Evolutionary conservation across 2,329 filamentous ascomycete species (phyloP).

Genomic region (Beauveria brongniartii): DNA sequence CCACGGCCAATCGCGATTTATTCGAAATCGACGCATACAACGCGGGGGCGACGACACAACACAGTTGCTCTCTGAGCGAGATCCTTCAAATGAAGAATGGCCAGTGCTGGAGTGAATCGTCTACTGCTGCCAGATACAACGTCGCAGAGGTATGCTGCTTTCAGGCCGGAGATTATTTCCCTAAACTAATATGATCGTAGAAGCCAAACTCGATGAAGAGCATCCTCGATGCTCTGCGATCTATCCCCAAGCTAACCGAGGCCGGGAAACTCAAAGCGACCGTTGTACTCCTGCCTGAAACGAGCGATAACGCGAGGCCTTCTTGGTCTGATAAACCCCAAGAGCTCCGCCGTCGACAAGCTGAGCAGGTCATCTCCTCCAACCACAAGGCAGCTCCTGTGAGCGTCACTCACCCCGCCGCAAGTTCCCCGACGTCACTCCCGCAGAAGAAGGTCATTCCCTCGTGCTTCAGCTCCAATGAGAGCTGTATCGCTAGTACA

Average conservation of each 20-base stretch:
- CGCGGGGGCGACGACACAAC: conserved; percentile 27
- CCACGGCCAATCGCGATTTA: conserved; percentile 34
- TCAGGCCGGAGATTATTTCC: background rate
- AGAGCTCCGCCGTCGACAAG: conserved; percentile 40
- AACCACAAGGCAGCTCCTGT: conserved; percentile 22
- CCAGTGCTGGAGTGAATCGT: conserved; percentile 36
- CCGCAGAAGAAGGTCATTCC: conserved; percentile 43
- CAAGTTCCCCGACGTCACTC: conserved; percentile 26
- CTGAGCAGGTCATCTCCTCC: conserved; percentile 38
- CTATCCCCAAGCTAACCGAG: conserved; percentile 37
- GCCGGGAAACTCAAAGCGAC: conserved; percentile 47
- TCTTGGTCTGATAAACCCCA: conserved; percentile 33
- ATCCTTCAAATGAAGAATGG: conserved; percentile 34
- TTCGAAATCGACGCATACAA: conserved; percentile 33
- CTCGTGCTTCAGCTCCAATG: conserved; percentile 64
- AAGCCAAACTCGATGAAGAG: conserved; percentile 22
- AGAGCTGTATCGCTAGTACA: conserved; percentile 62
- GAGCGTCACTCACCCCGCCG: conserved; percentile 15
- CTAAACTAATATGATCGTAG: conserved; percentile 23
- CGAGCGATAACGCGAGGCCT: conserved; percentile 28
- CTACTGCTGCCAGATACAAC: conserved; percentile 37
- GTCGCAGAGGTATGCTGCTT: conserved; percentile 30
- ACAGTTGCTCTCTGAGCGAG: conserved; percentile 30
- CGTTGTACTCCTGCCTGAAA: conserved; percentile 45
- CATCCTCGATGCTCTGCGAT: conserved; percentile 34